Evolutionary conservation across 2,329 filamentous ascomycete species (phyloP), one percentile per base, ranked within the genome.

Genomic region (Cryphonectria naterciae): DNA sequence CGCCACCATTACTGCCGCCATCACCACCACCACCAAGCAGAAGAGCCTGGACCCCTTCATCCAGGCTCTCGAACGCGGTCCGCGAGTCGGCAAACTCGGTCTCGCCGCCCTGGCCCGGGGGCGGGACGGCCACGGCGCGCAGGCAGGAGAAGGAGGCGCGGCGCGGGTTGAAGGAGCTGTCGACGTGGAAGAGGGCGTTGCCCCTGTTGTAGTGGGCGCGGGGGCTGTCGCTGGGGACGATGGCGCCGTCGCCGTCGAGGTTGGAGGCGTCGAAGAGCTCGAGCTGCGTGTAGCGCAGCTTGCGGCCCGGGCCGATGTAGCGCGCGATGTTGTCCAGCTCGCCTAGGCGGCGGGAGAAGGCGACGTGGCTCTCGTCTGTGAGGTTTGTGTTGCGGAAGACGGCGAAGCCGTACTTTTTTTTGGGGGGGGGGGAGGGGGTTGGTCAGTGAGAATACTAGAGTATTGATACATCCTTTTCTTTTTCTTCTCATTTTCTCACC

Each of bases 211-310:
- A 78, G 64, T 83, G 80, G 17, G 79, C 79, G 32, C 84, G 80
- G 28, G 82, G 79, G 68, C 78, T 80, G 67, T 81, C 78, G 4
- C 81, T 74, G 49, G 81, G 78, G n/a, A 85, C 79, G 1, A 86
- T 74, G 1, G 78, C 77, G 61, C 83, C 84, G 58, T 87, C 82
- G 1, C 81, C 80, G 65, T 87, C 82, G 17, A 88, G 78, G 76
- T 90, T 90, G 67, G 85, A 82, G 0, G 86, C 86, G 73, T 90
- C 88, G 76, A 89, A 89, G 0, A 90, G 81, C 76, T 89, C 84
- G 58, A 82, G 79, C 72, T 84, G 81, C 1, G 78, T 74, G 72
- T 86, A 83, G 28, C 86, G 83, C 70, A 83, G 80, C 74, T 82
- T 81, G 60, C 85, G 82, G 22, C 84, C 85, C 0, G 78, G 79